A percentile compares a stretch with the other conserved stretches of the same genome.
Conservation (phyloP, 1,284 basidiomycete genomes). For the Cryptococcus neoformans region DNA sequence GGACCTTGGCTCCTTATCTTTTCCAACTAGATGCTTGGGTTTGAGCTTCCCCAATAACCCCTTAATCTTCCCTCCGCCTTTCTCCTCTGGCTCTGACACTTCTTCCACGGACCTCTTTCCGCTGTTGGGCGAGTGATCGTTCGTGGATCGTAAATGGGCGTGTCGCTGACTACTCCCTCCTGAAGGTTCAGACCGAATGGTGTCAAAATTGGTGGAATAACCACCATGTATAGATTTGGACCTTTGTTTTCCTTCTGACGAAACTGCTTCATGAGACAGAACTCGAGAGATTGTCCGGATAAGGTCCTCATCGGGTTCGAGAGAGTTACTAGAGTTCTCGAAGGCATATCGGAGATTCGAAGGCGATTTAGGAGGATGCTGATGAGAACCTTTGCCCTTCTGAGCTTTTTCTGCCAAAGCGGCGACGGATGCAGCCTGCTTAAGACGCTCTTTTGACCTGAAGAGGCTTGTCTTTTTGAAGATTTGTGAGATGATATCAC, state of each 20-base stretch:
- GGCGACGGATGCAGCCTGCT: conserved; percentile 22
- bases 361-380: conserved; percentile 4
- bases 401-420: conserved; percentile 1
- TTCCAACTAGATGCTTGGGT: conserved; percentile 3
- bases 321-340: conserved; percentile 4
- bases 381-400: conserved; percentile 1
- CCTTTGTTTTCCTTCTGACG: too few species aligned
- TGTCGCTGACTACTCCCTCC: too few species aligned
- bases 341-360: conserved; percentile 17
- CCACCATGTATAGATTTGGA: too few species aligned
- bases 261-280: conserved; percentile 2
- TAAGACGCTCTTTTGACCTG: conserved; percentile 34
- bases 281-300: conserved; percentile 8
- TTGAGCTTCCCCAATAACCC: conserved; percentile 27
- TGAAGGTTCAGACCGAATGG: too few species aligned
- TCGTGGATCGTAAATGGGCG: too few species aligned
- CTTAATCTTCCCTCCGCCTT: conserved; percentile 14
- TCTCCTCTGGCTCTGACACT: too few species aligned
- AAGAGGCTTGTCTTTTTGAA: conserved; percentile 43
- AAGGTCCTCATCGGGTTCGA: conserved; percentile 5
- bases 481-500: conserved; percentile 45
- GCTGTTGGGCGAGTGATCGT: too few species aligned
- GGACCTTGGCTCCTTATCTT: conserved; percentile 4
- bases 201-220: too few species aligned
- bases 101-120: too few species aligned